Evolutionary conservation across 2,329 filamentous ascomycete species (phyloP).

Genomic region (Aspergillus oerlinghausenensis): DNA sequence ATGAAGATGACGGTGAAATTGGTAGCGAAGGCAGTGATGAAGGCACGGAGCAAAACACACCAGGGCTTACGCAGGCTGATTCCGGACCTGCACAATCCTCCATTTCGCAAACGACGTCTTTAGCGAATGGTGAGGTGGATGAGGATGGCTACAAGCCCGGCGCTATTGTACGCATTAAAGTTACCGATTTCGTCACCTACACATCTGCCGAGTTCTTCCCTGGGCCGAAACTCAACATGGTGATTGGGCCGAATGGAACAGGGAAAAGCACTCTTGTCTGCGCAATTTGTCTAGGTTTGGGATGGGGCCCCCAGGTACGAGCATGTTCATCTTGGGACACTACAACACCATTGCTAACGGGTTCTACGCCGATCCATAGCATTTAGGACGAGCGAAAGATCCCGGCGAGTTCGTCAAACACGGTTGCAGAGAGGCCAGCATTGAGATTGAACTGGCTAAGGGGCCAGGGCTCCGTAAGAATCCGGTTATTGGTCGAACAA

Average conservation of each 20-base stretch:
- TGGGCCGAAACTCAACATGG: constrained; percentile 93
- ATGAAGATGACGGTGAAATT: not conserved
- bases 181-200: constrained; percentile 93
- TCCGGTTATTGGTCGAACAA: constrained; percentile 67
- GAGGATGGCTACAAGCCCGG: constrained; percentile 53
- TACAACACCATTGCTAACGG: not conserved
- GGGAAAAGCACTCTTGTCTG: constrained; percentile 97
- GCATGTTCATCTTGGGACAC: not conserved
- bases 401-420: constrained; percentile 92
- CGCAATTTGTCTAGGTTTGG: constrained; percentile 88
- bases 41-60: not conserved
- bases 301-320: constrained; percentile 65
- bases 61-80: not conserved
- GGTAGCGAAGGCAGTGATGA: not conserved
- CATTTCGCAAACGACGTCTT: not conserved
- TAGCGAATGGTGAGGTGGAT: constrained; percentile 4
- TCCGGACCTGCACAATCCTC: not conserved
- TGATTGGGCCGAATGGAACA: constrained; percentile 97
- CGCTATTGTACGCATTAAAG: constrained; percentile 79
- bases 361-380: constrained; percentile 34
- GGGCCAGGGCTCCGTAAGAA: constrained; percentile 56
- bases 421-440: constrained; percentile 67
- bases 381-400: constrained; percentile 80
- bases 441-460: constrained; percentile 85
- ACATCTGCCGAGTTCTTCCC: constrained; percentile 85